Evolutionary conservation across 2,329 filamentous ascomycete genomes (phyloP), one percentile per base, ranked within the genome.

Genomic region (Aspergillus versicolor): DNA sequence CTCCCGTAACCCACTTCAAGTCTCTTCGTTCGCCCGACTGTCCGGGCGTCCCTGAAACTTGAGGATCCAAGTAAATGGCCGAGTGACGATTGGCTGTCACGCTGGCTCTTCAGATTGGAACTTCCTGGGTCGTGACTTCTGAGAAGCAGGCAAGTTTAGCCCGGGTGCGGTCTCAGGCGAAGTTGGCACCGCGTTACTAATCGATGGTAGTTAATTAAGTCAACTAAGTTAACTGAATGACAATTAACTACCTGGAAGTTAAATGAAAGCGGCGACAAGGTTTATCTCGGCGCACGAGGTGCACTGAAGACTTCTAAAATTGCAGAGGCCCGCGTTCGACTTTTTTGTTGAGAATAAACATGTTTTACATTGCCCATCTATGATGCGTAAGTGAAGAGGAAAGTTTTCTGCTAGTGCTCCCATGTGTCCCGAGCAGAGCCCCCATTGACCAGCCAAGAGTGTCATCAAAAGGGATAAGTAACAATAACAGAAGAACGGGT

Each of bases 291-390:
- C 13, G 15, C 15, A 37, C 13, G 15, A 37, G 15, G 15, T n/a
- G 8, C 34, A n/a, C 34, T n/a, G 13, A 15, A n/a, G 4, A 15
- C 9, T 42, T 7, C 40, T 17, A 19, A 42, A 42, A n/a, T n/a
- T n/a, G 12, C 34, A 37, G 34, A 37, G 13, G 34, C 4, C 34
- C 12, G 13, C 12, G 15, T 37, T 2, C 15, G 34, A 5, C 13
- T 2, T 32, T 41, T 41, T 15, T 19, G n/a, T 15, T 42, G 6
- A 55, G 15, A 43, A 49, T 48, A 44, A 58, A 62, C 67, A 62
- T 71, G 67, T 71, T 73, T 73, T 73, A 73, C 71, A 74, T 72
- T 72, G 66, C 64, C 67, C 68, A 65, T 73, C 70, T 73, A 74
- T 72, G 65, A 72, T 71, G 70, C 66, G 59, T 70, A 67, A 67